A percentile compares a stretch with the other conserved stretches of the same genome.
phyloP scores from a whole-genome alignment of 495 filamentous ascomycete genomes.

The Tuber umbilicatum region DNA sequence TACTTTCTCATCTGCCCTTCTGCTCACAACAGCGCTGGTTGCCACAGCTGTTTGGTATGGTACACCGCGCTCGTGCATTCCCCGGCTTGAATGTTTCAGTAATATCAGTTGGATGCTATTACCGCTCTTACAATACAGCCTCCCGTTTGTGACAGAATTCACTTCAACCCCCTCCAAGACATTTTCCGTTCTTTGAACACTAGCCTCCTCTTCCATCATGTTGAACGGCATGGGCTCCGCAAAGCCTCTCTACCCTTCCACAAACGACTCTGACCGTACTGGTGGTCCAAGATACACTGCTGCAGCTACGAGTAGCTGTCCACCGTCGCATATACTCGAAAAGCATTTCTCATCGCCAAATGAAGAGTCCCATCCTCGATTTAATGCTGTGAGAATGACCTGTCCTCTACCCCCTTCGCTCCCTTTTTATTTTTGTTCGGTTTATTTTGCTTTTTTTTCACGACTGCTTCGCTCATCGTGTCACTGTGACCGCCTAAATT shows the following conservation, averaged over 20 bases:
- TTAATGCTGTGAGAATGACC: constrained; percentile 38
- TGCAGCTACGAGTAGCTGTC: constrained; percentile 35
- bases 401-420: neutral
- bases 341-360: constrained; percentile 37
- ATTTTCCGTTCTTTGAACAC: neutral
- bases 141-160: neutral
- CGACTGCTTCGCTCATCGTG: neutral
- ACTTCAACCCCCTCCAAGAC: neutral
- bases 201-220: constrained; percentile 6
- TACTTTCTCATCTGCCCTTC: neutral
- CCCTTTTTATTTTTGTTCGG: neutral
- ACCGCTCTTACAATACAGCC: neutral
- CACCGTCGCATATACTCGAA: constrained; percentile 35
- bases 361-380: constrained; percentile 39
- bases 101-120: neutral
- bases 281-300: constrained; percentile 28
- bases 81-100: neutral
- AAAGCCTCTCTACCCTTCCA: constrained; percentile 33
- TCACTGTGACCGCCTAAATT: neutral
- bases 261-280: constrained; percentile 32
- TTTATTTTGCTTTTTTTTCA: neutral
- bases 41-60: neutral
- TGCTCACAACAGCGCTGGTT: neutral
- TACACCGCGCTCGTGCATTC: neutral
- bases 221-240: constrained; percentile 35